These are phyloP conservation scores for Yamadazyma sp. DNA, from an alignment of 805 yeast species.

Conservation along the genomic window DNA sequence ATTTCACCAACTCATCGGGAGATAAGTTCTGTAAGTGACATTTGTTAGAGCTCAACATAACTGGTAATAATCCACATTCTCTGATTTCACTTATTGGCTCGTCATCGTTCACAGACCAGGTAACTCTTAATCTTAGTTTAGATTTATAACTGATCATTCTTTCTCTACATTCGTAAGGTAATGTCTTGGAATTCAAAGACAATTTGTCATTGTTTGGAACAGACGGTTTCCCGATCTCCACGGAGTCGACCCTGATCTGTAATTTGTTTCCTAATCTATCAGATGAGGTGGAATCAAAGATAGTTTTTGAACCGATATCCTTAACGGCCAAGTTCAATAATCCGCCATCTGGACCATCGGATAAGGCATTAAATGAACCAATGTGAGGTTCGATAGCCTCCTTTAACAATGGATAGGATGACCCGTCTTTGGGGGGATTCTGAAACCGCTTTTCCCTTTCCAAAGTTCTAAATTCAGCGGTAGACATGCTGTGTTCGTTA, in stretches of 20 bases:
- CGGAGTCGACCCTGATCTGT: conserved; percentile 81
- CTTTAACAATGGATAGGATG: conserved; percentile 75
- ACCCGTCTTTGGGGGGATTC: conserved; percentile 85
- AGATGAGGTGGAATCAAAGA: conserved; percentile 76
- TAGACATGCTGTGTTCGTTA: conserved; percentile 26
- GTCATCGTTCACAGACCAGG: conserved; percentile 87
- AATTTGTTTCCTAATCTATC: conserved; percentile 82
- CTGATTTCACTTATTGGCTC: conserved; percentile 78
- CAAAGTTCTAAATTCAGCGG: conserved; percentile 72
- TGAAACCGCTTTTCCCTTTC: conserved; percentile 84
- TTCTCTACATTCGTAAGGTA: conserved; percentile 84
- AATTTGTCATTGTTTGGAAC: conserved; percentile 70
- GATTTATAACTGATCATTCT: conserved; percentile 82
- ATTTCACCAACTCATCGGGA: conserved; percentile 75
- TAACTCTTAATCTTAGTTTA: conserved; percentile 70
- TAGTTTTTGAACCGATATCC: conserved; percentile 84
- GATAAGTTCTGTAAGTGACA: conserved; percentile 86
- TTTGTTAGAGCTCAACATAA: conserved; percentile 88
- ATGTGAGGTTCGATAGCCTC: conserved; percentile 95
- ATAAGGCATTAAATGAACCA: conserved; percentile 93
- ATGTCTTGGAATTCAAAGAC: conserved; percentile 72
- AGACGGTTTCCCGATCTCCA: conserved; percentile 81
- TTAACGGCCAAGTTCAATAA: conserved; percentile 78
- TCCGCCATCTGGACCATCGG: conserved; percentile 87
- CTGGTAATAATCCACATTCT: conserved; percentile 88